Base-by-base conservation (phyloP, 2,329 filamentous ascomycete genomes). In the Grosmannia serpens region DNA sequence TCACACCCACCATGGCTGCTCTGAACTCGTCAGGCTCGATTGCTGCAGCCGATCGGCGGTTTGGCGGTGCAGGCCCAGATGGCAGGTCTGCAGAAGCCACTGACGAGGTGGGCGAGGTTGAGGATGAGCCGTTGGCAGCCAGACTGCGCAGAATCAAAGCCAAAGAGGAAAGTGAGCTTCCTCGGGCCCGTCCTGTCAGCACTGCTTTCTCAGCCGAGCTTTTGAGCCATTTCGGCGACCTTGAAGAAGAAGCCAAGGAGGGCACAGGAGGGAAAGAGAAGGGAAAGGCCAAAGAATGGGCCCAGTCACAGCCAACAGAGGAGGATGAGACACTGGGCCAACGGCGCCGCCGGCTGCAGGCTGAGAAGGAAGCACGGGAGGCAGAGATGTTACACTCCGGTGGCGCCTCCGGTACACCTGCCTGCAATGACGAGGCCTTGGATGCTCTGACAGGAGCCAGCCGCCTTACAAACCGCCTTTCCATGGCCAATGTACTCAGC, bases 261-360 rank as follows among this genome's bases (percentile, higher is more conserved):
- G 4, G 26, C 2, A 13, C 15, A n/a, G 47, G 15, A 26, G 17
- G 58, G 17, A 65, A 67, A 38, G 69, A 64, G 5, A 70, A 70
- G 53, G 61, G 61, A 24, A 68, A 65, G 38, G 63, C 67, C 24
- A 35, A 67, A 64, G 7, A 62, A 68, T 2, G 3, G 17, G 20
- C 27, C 26, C 31, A 29, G 20, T 10, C 31, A 10, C 47, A n/a
- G 7, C 47, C 52, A 59, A 63, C 67, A 24, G 77, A 79, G 61
- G 86, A 85, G 63, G 86, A 90, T 64, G 89, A 94, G 68, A 92
- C 89, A 0, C 76, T 94, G 0, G 89, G 88, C 11, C 87, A 92
- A 69, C 84, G 89, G 13, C 84, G 88, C 0, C 83, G 83, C 31
- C 81, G 89, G 29, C 75, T 94, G 1, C 87, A 91, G 68, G 83